Conservation (phyloP, 495 filamentous ascomycete species). For the Xylaria bambusicola region DNA sequence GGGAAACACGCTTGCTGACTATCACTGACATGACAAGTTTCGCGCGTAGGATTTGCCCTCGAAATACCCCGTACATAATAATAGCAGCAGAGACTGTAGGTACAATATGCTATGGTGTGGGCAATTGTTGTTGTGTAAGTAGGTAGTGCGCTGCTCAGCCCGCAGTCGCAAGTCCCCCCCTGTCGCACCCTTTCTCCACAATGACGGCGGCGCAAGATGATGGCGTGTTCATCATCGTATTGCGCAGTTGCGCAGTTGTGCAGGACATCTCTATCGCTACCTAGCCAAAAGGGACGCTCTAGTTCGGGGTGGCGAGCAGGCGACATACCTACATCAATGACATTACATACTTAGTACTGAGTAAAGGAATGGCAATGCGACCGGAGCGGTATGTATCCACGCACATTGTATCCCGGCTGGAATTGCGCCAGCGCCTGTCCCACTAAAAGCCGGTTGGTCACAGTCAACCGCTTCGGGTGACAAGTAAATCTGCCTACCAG, state of each 20-base stretch:
- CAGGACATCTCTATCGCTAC: not conserved
- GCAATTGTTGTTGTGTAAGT: not conserved
- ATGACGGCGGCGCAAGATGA: slow-evolving; percentile 18
- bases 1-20: not conserved
- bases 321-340: no score
- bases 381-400: not conserved
- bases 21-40: not conserved
- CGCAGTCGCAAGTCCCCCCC: slow-evolving; percentile 8
- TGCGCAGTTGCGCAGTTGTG: slow-evolving; percentile 12
- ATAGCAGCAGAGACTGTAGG: not conserved
- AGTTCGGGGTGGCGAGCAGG: not conserved
- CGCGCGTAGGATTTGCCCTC: slow-evolving; percentile 11
- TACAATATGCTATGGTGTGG: not conserved
- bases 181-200: slow-evolving; percentile 18
- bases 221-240: slow-evolving; percentile 19
- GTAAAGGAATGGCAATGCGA: not conserved
- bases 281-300: not conserved
- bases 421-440: not conserved
- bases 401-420: no score
- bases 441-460: slow-evolving; percentile 15
- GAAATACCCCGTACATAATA: not conserved
- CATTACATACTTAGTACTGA: no score
- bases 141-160: not conserved
- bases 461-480: not conserved
- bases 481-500: slow-evolving; percentile 29